Base-by-base conservation (phyloP, 73 alveolate species). In the Blepharisma japonicum region DNA sequence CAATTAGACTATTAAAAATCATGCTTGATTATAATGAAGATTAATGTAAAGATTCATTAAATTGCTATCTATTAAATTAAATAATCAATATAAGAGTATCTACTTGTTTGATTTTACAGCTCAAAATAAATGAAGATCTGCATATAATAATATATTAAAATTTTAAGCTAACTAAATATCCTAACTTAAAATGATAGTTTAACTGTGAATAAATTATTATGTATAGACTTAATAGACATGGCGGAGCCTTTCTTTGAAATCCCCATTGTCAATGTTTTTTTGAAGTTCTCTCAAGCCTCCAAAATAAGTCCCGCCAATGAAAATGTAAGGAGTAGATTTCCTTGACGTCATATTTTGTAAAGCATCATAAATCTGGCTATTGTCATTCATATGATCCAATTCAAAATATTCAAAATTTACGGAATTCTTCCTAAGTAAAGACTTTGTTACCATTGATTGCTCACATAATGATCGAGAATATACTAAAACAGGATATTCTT, bases 351-450 rank as follows among this genome's bases (percentile, higher is more conserved):
- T 14, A 61, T n/a, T 61, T 25, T 61, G 74, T 39, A 61, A 61
- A 61, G 74, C 74, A 20, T 14, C 14, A 8, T 61, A 39, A 20
- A 39, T 39, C 74, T 61, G 74, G 11, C 74, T 39, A 14, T 61
- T 39, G 23, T 61, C 74, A 61, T 61, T 61, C 74, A 61, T 61
- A 61, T 61, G 14, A 61, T 61, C 74, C 74, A 61, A 25, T 61
- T 61, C 74, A 61, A 61, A 61, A 61, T 61, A 61, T 39, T 61
- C 74, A 61, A 61, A 61, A n/a, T 61, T n/a, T 61, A 61, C 47
- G 18, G 46, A 25, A 61, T 61, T 61, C 46, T 61, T 61, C 74
- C 74, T 61, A 18, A 61, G 46, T 18, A 61, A 9, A n/a, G 18
- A 9, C 23, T 61, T 61, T 14, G 74, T 39, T 18, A 25, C 14